phyloP scores from a whole-genome alignment of 257 asterid genomes.

The Penstemon eatonii region DNA sequence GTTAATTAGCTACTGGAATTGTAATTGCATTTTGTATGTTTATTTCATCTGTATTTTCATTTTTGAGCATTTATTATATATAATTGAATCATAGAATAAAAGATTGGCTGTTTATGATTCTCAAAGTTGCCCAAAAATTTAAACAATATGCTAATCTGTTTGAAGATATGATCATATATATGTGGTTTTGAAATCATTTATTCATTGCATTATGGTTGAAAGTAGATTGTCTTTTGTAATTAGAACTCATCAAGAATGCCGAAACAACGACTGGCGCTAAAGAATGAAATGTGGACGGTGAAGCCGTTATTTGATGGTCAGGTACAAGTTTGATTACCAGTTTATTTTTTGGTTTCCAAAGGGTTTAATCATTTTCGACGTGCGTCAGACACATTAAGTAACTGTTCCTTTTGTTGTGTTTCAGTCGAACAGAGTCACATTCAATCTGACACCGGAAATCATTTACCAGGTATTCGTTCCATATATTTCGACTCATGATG shows the following conservation, averaged over 20 bases:
- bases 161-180: too few species aligned
- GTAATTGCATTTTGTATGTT: too few species aligned
- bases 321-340: slow-evolving; percentile 41
- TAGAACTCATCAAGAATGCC: slow-evolving; percentile 44
- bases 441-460: slow-evolving; percentile 94
- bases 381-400: neutral
- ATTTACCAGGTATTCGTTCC: slow-evolving; percentile 72
- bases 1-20: slow-evolving; percentile 32
- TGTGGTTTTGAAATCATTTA: too few species aligned
- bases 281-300: slow-evolving; percentile 86
- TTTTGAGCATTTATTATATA: too few species aligned
- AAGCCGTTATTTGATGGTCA: slow-evolving; percentile 94
- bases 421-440: slow-evolving; percentile 94
- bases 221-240: slow-evolving; percentile 13
- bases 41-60: too few species aligned
- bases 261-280: slow-evolving; percentile 79
- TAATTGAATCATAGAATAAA: too few species aligned
- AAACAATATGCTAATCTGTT: too few species aligned
- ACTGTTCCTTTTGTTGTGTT: slow-evolving; percentile 34
- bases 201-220: neutral
- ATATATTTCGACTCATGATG: neutral
- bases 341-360: too few species aligned
- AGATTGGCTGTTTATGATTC: too few species aligned
- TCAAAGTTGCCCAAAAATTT: too few species aligned
- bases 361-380: too few species aligned